A percentile compares a stretch with the other conserved stretches of the same genome.
Evolutionary conservation across 768 basidiomycete species (phyloP).

Genomic region (Mycena indigotica): DNA sequence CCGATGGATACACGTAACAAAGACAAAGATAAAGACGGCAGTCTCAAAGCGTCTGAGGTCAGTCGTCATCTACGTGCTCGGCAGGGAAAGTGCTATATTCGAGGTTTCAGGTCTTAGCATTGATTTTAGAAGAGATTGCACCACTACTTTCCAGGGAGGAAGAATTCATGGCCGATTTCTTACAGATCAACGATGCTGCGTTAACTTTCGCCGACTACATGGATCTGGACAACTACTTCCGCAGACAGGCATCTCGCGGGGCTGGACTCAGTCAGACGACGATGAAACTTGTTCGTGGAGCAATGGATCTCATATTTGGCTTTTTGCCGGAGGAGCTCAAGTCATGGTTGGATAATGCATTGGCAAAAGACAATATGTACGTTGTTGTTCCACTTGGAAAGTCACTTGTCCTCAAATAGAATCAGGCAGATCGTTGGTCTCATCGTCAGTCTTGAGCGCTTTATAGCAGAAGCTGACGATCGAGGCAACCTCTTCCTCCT

Average conservation of each 20-base stretch:
- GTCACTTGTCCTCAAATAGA: slow-evolving; percentile 5
- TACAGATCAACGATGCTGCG: slow-evolving; percentile 86
- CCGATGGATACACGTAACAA: slow-evolving; percentile 64
- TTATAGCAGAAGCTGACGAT: slow-evolving; percentile 77
- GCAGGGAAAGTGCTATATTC: slow-evolving; percentile 1
- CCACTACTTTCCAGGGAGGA: slow-evolving; percentile 80
- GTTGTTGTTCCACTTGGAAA: slow-evolving; percentile 10
- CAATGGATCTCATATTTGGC: slow-evolving; percentile 94
- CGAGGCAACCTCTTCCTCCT: slow-evolving; percentile 74
- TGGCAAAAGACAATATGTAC: slow-evolving; percentile 78
- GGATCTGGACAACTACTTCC: slow-evolving; percentile 91
- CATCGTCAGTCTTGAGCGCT: slow-evolving; percentile 75
- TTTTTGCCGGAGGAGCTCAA: slow-evolving; percentile 85
- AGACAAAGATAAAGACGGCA: slow-evolving; percentile 67
- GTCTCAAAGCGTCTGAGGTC: slow-evolving; percentile 74
- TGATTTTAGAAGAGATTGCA: slow-evolving; percentile 74
- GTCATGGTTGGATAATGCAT: slow-evolving; percentile 78
- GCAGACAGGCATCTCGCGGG: slow-evolving; percentile 82
- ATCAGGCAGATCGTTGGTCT: slow-evolving; percentile 84
- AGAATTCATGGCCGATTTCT: slow-evolving; percentile 87
- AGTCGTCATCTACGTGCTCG: slow-evolving; percentile 10
- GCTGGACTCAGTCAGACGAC: slow-evolving; percentile 69
- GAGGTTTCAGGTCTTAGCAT: slow-evolving; percentile 64
- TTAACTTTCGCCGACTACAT: slow-evolving; percentile 96
- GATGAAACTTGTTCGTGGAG: slow-evolving; percentile 78